Evolutionary conservation across 1,284 basidiomycete species (phyloP).

Genomic region (Moesziomyces parantarcticus): DNA sequence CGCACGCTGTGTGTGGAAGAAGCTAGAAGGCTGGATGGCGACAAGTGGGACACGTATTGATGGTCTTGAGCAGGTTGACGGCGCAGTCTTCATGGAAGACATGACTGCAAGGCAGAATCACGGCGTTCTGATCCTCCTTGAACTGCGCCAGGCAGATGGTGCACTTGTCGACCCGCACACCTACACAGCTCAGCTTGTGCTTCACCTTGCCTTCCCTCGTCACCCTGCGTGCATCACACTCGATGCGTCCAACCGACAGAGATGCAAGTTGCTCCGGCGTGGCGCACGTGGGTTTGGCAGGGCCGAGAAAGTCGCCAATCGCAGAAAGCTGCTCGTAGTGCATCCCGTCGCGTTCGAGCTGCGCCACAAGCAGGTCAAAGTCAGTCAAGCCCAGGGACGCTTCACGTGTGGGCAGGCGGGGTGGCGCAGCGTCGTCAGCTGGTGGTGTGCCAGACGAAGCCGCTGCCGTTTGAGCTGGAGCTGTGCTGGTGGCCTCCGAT

Average conservation of each 20-base stretch:
- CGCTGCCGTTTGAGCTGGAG: too few species aligned
- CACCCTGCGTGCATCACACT: constrained; percentile 76
- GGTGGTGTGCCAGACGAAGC: too few species aligned
- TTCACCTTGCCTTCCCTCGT: constrained; percentile 80
- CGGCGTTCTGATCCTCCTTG: constrained; percentile 74
- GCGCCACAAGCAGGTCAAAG: constrained; percentile 62
- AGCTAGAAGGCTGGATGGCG: constrained; percentile 27
- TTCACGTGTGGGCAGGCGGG: not conserved
- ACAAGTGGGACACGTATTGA: constrained; percentile 51
- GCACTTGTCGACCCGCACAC: constrained; percentile 79
- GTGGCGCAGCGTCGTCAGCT: too few species aligned
- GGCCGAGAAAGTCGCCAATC: constrained; percentile 76
- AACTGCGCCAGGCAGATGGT: constrained; percentile 83
- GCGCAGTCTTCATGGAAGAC: constrained; percentile 60
- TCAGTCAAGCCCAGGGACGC: constrained; percentile 54
- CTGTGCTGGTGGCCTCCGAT: too few species aligned
- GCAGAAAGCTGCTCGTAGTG: constrained; percentile 71
- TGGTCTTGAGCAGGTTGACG: constrained; percentile 24
- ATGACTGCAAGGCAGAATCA: constrained; percentile 78
- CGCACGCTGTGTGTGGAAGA: not conserved
- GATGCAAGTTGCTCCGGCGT: constrained; percentile 61
- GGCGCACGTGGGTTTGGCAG: constrained; percentile 69
- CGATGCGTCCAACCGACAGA: constrained; percentile 75
- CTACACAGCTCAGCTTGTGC: constrained; percentile 79
- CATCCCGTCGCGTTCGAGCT: constrained; percentile 43